Evolutionary conservation across 768 basidiomycete species (phyloP).

Genomic region (Albatrellus ellisii): DNA sequence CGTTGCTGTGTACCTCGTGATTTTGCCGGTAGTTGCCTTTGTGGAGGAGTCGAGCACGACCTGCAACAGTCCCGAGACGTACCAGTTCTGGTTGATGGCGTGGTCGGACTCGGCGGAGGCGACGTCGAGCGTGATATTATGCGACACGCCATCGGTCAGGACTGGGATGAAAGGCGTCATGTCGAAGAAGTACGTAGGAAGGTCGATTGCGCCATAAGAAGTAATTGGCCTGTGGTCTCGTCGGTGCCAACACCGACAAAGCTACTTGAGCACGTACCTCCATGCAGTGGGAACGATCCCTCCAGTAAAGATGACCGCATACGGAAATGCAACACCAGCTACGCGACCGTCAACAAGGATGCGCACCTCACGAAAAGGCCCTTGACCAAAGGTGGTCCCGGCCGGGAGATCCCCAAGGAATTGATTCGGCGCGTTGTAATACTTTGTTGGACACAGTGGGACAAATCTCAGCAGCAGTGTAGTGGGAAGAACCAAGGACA

Average conservation of each 20-base stretch:
- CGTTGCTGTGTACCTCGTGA: slow-evolving; percentile 42
- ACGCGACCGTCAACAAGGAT: slow-evolving; percentile 40
- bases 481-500: not conserved
- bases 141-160: slow-evolving; percentile 53
- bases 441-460: slow-evolving; percentile 33
- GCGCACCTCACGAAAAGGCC: slow-evolving; percentile 52
- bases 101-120: slow-evolving; percentile 55
- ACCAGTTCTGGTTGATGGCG: slow-evolving; percentile 65
- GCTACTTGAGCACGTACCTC: slow-evolving; percentile 29
- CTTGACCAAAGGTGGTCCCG: slow-evolving; percentile 34
- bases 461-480: not conserved
- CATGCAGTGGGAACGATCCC: slow-evolving; percentile 59
- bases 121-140: slow-evolving; percentile 62
- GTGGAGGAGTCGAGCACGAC: slow-evolving; percentile 52
- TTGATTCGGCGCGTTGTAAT: slow-evolving; percentile 51
- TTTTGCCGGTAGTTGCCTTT: slow-evolving; percentile 53
- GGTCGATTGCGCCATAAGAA: slow-evolving; percentile 63
- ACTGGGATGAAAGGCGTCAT: slow-evolving; percentile 65
- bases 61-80: slow-evolving; percentile 56
- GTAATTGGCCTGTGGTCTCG: slow-evolving; percentile 44
- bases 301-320: slow-evolving; percentile 44
- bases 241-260: not conserved
- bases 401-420: slow-evolving; percentile 42
- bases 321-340: slow-evolving; percentile 47
- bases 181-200: slow-evolving; percentile 69